Evolutionary conservation across 1,284 basidiomycete genomes (phyloP), one percentile per base, ranked within the genome.

Genomic region (Mycena citricolor): DNA sequence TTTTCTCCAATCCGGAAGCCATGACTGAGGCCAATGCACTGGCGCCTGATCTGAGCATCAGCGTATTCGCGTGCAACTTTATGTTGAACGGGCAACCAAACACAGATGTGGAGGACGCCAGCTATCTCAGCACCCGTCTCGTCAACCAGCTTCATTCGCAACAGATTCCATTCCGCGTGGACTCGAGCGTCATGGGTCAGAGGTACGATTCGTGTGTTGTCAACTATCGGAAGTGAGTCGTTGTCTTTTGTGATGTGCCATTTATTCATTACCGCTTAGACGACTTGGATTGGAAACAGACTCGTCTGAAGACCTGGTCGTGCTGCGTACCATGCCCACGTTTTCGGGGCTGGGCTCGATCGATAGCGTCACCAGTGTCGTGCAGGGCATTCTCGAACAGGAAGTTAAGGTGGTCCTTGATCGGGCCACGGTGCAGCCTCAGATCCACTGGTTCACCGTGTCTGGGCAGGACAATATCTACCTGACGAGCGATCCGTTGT

Each of bases 31-130:
- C 70, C 32, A 51, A 16, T 20, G 41, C 32, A 14, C 38, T 75
- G 21, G 73, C 68, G 11, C 68, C 70, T 5, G 73, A 76, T 48
- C 60, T 74, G 23, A 62, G 57, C 39, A 72, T 75, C 58, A 74
- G 74, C 49, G 62, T 66, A 2, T 75, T 75, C 46, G 64, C 69
- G 6, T 66, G 64, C 57, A 75, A 75, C 58, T 75, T 75, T 60
- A 56, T 61, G 22, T 44, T 67, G 42, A 54, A 65, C 31, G 67
- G 63, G 12, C 39, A 44, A 17, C 30, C 61, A 32, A 76, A 76
- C 56, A 51, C 53, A 11, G 69, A 74, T 54, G 60, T 75, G 44
- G 62, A 56, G 14, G 69, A 72, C 46, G 71, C 73, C 6, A 75
- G 71, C 51, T 60, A 61, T 42, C 61, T 76, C 17, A 73, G 73